Base-by-base conservation (phyloP, 2,329 filamentous ascomycete species). In the Alternaria ventricosa region DNA sequence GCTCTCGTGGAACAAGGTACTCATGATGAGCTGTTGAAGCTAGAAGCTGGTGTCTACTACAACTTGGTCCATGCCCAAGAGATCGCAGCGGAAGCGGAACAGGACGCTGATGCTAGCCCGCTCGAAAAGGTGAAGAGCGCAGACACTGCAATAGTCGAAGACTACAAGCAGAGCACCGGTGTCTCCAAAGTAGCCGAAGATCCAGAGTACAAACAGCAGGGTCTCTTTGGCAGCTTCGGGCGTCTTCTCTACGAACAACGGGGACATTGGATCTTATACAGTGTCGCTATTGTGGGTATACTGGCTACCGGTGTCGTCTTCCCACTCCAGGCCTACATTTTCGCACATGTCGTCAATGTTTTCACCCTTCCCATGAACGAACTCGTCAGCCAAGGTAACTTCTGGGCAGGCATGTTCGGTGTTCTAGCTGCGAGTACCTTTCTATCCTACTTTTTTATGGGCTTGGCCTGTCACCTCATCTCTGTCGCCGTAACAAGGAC, bases 1-100 rank as follows among this genome's bases (percentile, higher is more conserved):
- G 81, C 85, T 56, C 87, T 93, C 0, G 85, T 90, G 9, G 92
- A 97, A 77, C 83, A 90, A 69, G 93, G 93, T 0, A 93, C 87
- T 0, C 93, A 97, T 68, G 87, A 93, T 7, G 86, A 88, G 46
- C 85, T 97, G 0, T 82, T 96, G 1, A 77, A 83, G 4, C 80
- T 85, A 41, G 83, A 88, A 5, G 83, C 82, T 3, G 88, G 91
- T 1, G 84, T 91, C 18, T 95, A 95, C 71, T 86, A 86, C 41
- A 86, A 85, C 2, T 85, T 94, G 6, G 91, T 94, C 2, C 82
- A 84, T 5, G 85, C 79, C 5, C 79, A 81, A 55, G 69, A 76
- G 12, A 72, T 81, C 22, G 67, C 75, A 3, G 69, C 75, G 60
- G 66, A 73, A 44, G 64, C 65, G 3, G 66, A 71, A 28, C 70